Base-by-base conservation (phyloP, 2,329 filamentous ascomycete species). In the Graphilbum ipis-grandicollis region DNA sequence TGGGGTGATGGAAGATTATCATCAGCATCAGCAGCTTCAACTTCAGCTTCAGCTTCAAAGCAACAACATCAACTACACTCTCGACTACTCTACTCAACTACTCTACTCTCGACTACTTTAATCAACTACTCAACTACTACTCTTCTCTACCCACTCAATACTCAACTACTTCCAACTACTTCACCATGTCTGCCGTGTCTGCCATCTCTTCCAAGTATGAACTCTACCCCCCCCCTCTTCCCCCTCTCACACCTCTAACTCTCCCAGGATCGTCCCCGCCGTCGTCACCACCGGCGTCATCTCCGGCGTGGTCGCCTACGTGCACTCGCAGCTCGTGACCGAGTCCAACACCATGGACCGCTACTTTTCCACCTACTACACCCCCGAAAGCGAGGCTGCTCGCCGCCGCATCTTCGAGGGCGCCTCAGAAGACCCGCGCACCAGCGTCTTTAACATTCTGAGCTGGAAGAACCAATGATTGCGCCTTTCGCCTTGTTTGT, bases 361-460 rank as follows among this genome's bases (percentile, higher is more conserved):
- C 30, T 56, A 50, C 42, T 59, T 59, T 41, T 29, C 44, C 13
- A 38, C 52, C 26, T 59, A 59, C 49, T 51, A 56, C 45, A 56
- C 50, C 8, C 43, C 53, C 6, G 42, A 55, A 41, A 58, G 56
- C 39, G 55, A 59, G 37, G 52, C 50, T 5, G 49, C 47, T 13
- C 48, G 55, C 19, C 45, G 41, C 36, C 52, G 38, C 25, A 46
- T 53, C 19, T 59, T 58, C 40, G 50, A 52, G 1, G 52, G 51
- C 18, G 41, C 50, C 35, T 40, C 45, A 3, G 41, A 46, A 25
- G 56, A 57, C 38, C 54, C 55, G 19, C 52, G 55, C 34, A 53
- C 43, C 36, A 56, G 50, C 39, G 37, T 55, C 18, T 50, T 54
- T 44, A 57, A 57, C 44, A 29, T 54, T 19, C 43, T 57, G 26